Base-by-base conservation (phyloP, 495 filamentous ascomycete species). In the Cairneyella variabilis region DNA sequence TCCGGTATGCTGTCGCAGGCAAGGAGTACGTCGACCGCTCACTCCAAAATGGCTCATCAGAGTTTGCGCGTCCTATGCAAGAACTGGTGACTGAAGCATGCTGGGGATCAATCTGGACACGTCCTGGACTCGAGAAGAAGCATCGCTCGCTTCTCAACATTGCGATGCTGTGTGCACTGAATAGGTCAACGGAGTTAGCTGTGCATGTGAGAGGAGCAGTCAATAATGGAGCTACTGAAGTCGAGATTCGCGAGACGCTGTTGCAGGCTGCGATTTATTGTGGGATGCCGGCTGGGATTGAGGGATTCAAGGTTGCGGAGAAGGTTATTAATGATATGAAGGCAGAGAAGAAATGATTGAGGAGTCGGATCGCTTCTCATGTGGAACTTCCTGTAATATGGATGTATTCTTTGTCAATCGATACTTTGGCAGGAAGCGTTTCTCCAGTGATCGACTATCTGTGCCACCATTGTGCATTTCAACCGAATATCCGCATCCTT, bases 211-310 rank as follows among this genome's bases (percentile, higher is more conserved):
- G 77, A n/a, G 79, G 78, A 0, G 78, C 79, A 0, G 60, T 78
- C 41, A 73, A 71, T 46, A 83, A 83, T 53, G 78, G 79, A 4
- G 57, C 76, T 16, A 70, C 65, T 1, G 74, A 77, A 51, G 28
- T 73, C 22, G 79, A 84, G 63, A 77, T 84, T 36, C 53, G 74
- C 17, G 79, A 82, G 67, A 71, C 76, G 12, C 66, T 81, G 20
- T 59, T 79, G 47, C 77, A 83, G 50, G 72, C 72, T 17, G 71
- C 73, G 4, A 71, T 68, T 20, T 83, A 82, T 59, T 79, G 76
- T 58, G 79, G 79, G 11, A 65, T 78, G 17, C 80, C 80, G 9
- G 77, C 78, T 9, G 77, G 77, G n/a, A 66, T 81, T 38, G 76
- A 83, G 48, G 79, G 69, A 3, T 75, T 74, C 57, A 70, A 67